Evolutionary conservation across 164 flowering plant genomes (phyloP).

Genomic region (Hamamelis virginiana): DNA sequence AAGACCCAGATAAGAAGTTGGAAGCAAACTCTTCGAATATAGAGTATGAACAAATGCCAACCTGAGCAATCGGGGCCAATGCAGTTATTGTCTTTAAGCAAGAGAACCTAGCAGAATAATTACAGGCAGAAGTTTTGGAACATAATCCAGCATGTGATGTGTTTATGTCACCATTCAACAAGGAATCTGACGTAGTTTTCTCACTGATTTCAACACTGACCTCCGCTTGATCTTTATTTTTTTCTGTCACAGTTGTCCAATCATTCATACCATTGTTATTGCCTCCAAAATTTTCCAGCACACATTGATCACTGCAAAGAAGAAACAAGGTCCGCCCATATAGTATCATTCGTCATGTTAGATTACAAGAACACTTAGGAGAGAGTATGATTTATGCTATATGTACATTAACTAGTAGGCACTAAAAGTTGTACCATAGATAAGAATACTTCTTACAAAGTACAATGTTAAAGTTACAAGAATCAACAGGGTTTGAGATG

Average conservation of each 20-base stretch:
- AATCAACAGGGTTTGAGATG: too few species aligned
- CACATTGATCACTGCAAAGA: conserved; percentile 41
- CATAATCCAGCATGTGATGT: conserved; percentile 11
- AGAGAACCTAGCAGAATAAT: conserved; percentile 38
- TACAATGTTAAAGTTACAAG: too few species aligned
- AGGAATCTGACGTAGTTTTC: conserved; percentile 12
- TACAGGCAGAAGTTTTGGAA: conserved; percentile 24
- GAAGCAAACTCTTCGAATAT: conserved; percentile 47
- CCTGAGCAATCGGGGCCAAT: conserved; percentile 64
- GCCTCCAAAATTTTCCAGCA: conserved; percentile 19
- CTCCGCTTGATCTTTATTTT: conserved; percentile 16
- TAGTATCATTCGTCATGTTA: background rate
- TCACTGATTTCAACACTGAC: conserved; percentile 15
- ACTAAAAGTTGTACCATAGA: background rate
- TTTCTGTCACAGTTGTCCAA: background rate
- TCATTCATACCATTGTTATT: conserved; percentile 11
- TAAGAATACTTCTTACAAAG: background rate
- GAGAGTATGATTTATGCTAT: background rate
- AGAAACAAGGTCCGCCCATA: background rate
- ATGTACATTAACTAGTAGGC: too few species aligned
- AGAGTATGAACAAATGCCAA: conserved; percentile 46
- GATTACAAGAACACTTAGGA: background rate
- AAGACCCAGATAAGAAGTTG: conserved; percentile 49
- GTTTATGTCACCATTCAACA: conserved; percentile 21
- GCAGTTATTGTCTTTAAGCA: conserved; percentile 58